phyloP scores from a whole-genome alignment of 2,329 filamentous ascomycete genomes.

The Penicillium sp. region DNA sequence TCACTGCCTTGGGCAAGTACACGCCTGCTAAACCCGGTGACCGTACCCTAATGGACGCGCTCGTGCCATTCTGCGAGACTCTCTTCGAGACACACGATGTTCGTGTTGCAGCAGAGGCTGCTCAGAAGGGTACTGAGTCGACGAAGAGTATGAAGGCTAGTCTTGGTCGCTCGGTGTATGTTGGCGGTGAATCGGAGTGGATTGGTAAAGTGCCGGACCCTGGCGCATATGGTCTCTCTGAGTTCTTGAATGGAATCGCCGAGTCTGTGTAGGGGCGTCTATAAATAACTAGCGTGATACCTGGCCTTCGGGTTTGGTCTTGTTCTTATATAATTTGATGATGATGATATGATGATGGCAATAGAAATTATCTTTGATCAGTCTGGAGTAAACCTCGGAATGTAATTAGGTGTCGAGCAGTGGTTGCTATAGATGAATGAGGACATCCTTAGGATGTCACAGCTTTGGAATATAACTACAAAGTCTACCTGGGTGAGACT shows the following conservation, averaged over 20 bases:
- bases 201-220: slow-evolving; percentile 69
- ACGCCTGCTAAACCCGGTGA: slow-evolving; percentile 88
- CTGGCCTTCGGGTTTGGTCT: slow-evolving; percentile 2
- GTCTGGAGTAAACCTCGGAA: neutral
- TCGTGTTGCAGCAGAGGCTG: slow-evolving; percentile 67
- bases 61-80: slow-evolving; percentile 77
- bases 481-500: neutral
- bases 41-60: slow-evolving; percentile 81
- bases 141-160: slow-evolving; percentile 92
- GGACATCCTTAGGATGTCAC: neutral
- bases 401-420: neutral
- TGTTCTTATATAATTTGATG: slow-evolving; percentile 19
- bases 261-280: slow-evolving; percentile 43
- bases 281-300: slow-evolving; percentile 30
- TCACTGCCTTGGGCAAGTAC: slow-evolving; percentile 68
- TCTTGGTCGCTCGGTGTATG: slow-evolving; percentile 75
- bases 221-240: slow-evolving; percentile 70
- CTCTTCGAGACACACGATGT: slow-evolving; percentile 62
- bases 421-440: neutral
- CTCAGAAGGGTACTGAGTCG: slow-evolving; percentile 67
- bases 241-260: slow-evolving; percentile 75
- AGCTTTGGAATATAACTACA: neutral
- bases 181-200: slow-evolving; percentile 62
- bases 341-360: slow-evolving; percentile 10
- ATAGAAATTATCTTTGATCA: slow-evolving; percentile 4